Evolutionary conservation across 768 basidiomycete species (phyloP).

Genomic region (Hortiboletus campestris): DNA sequence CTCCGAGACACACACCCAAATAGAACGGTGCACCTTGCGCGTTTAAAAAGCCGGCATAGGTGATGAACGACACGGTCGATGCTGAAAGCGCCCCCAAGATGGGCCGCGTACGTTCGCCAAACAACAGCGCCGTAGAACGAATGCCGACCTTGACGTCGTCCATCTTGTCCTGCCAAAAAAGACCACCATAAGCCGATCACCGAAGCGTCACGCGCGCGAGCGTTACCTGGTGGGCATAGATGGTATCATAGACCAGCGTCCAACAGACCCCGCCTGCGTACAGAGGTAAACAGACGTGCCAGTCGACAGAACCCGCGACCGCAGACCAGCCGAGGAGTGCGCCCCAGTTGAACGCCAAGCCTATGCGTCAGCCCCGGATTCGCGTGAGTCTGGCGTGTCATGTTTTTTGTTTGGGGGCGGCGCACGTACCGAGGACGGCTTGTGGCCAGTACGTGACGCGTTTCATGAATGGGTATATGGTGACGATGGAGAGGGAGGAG

Average conservation of each 20-base stretch:
- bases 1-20: slow-evolving; percentile 69
- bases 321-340: slow-evolving; percentile 96
- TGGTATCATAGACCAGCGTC: slow-evolving; percentile 96
- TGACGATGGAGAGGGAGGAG: slow-evolving; percentile 83
- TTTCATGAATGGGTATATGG: slow-evolving; percentile 95
- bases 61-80: slow-evolving; percentile 69
- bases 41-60: slow-evolving; percentile 79
- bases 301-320: slow-evolving; percentile 75
- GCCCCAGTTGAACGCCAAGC: slow-evolving; percentile 97
- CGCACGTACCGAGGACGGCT: slow-evolving; percentile 75
- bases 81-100: slow-evolving; percentile 74
- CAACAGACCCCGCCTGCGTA: slow-evolving; percentile 89
- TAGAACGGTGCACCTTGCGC: slow-evolving; percentile 77
- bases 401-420: neutral
- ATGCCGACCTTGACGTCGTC: slow-evolving; percentile 90
- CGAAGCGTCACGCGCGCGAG: too few relatives aligned
- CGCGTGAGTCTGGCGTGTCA: too few relatives aligned
- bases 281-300: slow-evolving; percentile 80
- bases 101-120: slow-evolving; percentile 71
- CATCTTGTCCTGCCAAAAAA: slow-evolving; percentile 72
- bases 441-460: slow-evolving; percentile 97
- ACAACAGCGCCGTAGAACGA: slow-evolving; percentile 91
- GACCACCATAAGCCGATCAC: neutral
- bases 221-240: slow-evolving; percentile 92
- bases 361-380: slow-evolving; percentile 37